Percentiles rank a stretch among this genome's conserved stretches.
phyloP scores from a whole-genome alignment of 192 early-diverging fungal species.

The Spizellomyces punctatus region DNA sequence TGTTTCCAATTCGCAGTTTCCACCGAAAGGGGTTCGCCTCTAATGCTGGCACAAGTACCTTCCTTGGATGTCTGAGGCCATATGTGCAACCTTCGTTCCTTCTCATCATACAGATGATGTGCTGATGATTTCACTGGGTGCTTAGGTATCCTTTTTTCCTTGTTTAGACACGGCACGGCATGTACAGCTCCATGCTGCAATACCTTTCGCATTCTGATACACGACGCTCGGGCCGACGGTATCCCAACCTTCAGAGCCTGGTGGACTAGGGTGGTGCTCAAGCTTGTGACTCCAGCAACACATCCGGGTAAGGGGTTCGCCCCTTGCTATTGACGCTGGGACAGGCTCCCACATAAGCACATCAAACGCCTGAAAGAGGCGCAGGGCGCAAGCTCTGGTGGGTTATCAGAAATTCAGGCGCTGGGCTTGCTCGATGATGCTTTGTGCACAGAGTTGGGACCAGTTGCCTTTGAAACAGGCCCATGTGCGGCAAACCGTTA shows the following conservation, averaged over 20 bases:
- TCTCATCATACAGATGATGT: not conserved
- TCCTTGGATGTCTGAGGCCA: constrained; percentile 46
- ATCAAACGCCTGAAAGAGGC: constrained; percentile 14
- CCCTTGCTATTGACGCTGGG: constrained; percentile 9
- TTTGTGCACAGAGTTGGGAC: not conserved
- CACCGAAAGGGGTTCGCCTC: constrained; percentile 24
- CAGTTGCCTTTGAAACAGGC: constrained; percentile 21
- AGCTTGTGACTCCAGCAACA: constrained; percentile 43
- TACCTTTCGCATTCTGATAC: not conserved
- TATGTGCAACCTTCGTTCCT: not conserved
- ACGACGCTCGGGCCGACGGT: not conserved
- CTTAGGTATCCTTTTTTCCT: not conserved
- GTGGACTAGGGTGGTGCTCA: constrained; percentile 14
- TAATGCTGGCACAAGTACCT: constrained; percentile 32
- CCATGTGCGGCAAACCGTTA: constrained; percentile 29
- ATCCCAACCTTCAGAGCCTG: not conserved
- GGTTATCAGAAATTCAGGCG: constrained; percentile 30
- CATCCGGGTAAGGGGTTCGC: constrained; percentile 23
- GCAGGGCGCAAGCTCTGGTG: constrained; percentile 33
- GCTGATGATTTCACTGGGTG: too few species aligned
- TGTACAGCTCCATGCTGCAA: too few species aligned
- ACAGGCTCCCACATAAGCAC: constrained; percentile 42
- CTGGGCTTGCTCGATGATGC: constrained; percentile 24
- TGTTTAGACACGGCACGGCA: not conserved
- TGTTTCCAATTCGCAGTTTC: constrained; percentile 43